Evolutionary conservation across 2,329 filamentous ascomycete species (phyloP).

Genomic region (Fusarium temperatum): DNA sequence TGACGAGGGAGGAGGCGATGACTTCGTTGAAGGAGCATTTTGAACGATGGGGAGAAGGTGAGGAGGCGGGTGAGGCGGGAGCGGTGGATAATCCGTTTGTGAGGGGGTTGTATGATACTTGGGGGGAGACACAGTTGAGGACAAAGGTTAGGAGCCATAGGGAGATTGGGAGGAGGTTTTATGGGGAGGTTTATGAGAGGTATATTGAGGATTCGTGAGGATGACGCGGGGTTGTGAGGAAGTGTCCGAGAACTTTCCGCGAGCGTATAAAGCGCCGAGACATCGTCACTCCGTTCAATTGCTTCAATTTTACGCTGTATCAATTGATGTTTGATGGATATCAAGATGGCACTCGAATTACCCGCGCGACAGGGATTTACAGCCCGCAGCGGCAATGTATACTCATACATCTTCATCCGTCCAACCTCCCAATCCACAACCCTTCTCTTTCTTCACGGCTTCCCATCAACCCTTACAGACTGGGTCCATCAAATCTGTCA

Average conservation of each 20-base stretch:
- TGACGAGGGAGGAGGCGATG: conserved; percentile 56
- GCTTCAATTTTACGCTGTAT: background rate
- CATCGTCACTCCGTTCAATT: background rate
- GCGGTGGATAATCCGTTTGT: conserved; percentile 60
- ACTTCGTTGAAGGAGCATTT: conserved; percentile 53
- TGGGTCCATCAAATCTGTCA: conserved; percentile 51
- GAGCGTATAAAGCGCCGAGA: conserved; percentile 14
- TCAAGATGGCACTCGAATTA: conserved; percentile 15
- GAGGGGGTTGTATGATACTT: conserved; percentile 60
- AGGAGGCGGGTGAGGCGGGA: conserved; percentile 48
- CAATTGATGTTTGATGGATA: background rate
- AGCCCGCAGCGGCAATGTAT: conserved; percentile 31
- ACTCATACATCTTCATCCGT: conserved; percentile 46
- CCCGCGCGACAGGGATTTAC: conserved; percentile 17
- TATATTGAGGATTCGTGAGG: conserved; percentile 53
- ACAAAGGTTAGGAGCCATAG: conserved; percentile 63
- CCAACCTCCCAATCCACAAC: conserved; percentile 40
- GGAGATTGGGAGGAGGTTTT: conserved; percentile 58
- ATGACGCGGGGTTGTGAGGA: background rate
- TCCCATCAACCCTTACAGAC: conserved; percentile 56
- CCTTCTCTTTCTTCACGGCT: conserved; percentile 59
- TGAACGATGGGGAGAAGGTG: conserved; percentile 13
- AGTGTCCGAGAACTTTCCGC: conserved; percentile 45
- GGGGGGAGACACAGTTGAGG: conserved; percentile 63
- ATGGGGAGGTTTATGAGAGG: conserved; percentile 56